Conservation (phyloP, 108 stramenopile species). For the Cyclostephanos invisitatus region DNA sequence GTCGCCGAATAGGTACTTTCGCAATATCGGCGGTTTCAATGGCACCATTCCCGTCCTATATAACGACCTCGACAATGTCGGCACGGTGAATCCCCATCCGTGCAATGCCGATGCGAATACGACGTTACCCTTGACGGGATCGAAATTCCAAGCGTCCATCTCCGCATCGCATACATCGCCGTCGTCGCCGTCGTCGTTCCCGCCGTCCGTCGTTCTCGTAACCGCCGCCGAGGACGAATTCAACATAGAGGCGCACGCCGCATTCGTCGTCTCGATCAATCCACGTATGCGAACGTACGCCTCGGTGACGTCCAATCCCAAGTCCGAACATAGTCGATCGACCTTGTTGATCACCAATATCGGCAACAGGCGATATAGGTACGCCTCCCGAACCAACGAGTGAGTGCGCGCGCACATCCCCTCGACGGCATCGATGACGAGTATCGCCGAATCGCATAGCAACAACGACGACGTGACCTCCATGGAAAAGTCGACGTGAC, state of each 20-base stretch:
- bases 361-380: conserved; percentile 84
- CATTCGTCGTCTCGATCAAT: conserved; percentile 94
- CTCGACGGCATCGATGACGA: conserved; percentile 97
- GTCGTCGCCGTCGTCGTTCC: background rate
- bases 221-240: conserved; percentile 21
- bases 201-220: conserved; percentile 1
- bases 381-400: conserved; percentile 93
- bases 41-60: conserved; percentile 66
- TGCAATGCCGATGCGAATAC: conserved; percentile 92
- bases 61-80: conserved; percentile 70
- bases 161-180: conserved; percentile 39
- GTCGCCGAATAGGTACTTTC: conserved; percentile 81
- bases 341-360: conserved; percentile 94
- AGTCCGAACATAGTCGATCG: conserved; percentile 83
- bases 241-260: conserved; percentile 78
- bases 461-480: conserved; percentile 95
- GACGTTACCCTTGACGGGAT: conserved; percentile 92
- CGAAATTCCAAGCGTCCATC: conserved; percentile 88
- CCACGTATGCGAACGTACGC: conserved; percentile 89
- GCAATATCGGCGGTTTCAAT: conserved; percentile 74
- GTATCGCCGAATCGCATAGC: conserved; percentile 90
- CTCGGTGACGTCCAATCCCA: conserved; percentile 80
- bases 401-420: conserved; percentile 96
- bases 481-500: conserved; percentile 96
- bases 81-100: conserved; percentile 95